Percentiles rank a stretch among this genome's conserved stretches.
Evolutionary conservation across 345 rosid species (phyloP).

Genomic region (Excoecaria agallocha): DNA sequence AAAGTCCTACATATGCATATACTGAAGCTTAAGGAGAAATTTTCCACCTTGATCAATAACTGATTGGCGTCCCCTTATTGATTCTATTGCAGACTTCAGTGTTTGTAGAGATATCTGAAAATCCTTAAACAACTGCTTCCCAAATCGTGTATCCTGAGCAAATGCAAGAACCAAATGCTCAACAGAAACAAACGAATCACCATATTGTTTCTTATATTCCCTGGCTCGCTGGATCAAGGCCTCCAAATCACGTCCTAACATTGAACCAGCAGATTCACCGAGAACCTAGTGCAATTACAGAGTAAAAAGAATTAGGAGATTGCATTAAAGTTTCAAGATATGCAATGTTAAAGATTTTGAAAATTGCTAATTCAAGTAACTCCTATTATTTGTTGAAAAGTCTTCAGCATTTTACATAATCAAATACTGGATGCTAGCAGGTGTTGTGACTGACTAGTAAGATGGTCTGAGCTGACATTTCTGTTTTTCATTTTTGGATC

Average conservation of each 20-base stretch:
- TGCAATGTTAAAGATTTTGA: neutral
- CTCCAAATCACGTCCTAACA: conserved; percentile 96
- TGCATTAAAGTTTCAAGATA: neutral
- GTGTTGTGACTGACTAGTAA: neutral
- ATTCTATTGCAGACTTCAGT: conserved; percentile 78
- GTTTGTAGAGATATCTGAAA: conserved; percentile 63
- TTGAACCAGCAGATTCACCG: conserved; percentile 84
- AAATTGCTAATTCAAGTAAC: neutral
- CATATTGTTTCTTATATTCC: conserved; percentile 79
- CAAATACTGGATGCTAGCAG: neutral
- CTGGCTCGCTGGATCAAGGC: conserved; percentile 75
- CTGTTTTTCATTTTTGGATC: neutral
- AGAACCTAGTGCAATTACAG: conserved; percentile 54
- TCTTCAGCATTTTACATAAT: neutral
- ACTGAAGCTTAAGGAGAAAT: neutral
- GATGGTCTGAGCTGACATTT: neutral
- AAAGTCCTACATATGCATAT: neutral
- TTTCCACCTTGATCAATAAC: conserved; percentile 89
- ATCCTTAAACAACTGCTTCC: conserved; percentile 80
- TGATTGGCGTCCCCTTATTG: conserved; percentile 93
- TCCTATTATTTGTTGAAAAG: neutral
- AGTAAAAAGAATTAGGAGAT: conserved; percentile 14
- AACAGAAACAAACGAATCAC: conserved; percentile 88
- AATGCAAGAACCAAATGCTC: conserved; percentile 96
- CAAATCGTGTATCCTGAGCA: conserved; percentile 77